These are phyloP conservation scores for Sabuloglossum arenarium DNA, from an alignment of 495 filamentous ascomycete species.

Conservation along the genomic window DNA sequence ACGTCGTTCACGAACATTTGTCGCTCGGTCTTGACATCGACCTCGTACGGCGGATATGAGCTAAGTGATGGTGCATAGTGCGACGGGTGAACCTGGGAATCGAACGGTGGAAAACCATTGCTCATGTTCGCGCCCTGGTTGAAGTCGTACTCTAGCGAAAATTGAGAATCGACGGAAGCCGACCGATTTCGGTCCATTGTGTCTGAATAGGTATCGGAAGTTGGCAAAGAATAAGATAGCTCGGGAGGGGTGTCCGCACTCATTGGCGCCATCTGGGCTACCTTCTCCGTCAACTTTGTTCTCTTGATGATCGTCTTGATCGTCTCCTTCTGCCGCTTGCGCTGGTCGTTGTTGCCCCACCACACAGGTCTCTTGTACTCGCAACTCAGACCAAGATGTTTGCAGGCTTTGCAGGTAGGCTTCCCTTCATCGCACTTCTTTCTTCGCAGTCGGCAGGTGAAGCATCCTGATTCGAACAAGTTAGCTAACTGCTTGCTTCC, in stretches of 20 bases:
- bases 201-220: slow-evolving; percentile 59
- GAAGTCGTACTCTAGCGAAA: slow-evolving; percentile 53
- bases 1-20: slow-evolving; percentile 90
- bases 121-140: slow-evolving; percentile 35
- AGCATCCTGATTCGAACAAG: slow-evolving; percentile 47
- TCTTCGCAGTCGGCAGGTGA: slow-evolving; percentile 80
- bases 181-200: slow-evolving; percentile 43
- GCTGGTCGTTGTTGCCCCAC: slow-evolving; percentile 84
- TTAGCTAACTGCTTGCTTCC: not conserved
- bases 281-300: slow-evolving; percentile 82
- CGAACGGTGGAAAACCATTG: slow-evolving; percentile 21
- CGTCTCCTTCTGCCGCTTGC: slow-evolving; percentile 70
- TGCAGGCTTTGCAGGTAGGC: slow-evolving; percentile 72
- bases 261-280: slow-evolving; percentile 28
- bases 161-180: slow-evolving; percentile 57
- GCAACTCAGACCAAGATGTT: slow-evolving; percentile 64
- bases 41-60: slow-evolving; percentile 58
- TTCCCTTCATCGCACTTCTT: slow-evolving; percentile 97
- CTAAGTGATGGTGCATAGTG: slow-evolving; percentile 20
- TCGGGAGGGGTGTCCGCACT: slow-evolving; percentile 49
- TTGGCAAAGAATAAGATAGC: slow-evolving; percentile 61
- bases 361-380: slow-evolving; percentile 93
- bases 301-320: slow-evolving; percentile 97
- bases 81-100: slow-evolving; percentile 17
- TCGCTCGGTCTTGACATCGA: slow-evolving; percentile 87